These are phyloP conservation scores for Paecilomyces formosus DNA, from an alignment of 2,329 filamentous ascomycete species.

Conservation along the genomic window DNA sequence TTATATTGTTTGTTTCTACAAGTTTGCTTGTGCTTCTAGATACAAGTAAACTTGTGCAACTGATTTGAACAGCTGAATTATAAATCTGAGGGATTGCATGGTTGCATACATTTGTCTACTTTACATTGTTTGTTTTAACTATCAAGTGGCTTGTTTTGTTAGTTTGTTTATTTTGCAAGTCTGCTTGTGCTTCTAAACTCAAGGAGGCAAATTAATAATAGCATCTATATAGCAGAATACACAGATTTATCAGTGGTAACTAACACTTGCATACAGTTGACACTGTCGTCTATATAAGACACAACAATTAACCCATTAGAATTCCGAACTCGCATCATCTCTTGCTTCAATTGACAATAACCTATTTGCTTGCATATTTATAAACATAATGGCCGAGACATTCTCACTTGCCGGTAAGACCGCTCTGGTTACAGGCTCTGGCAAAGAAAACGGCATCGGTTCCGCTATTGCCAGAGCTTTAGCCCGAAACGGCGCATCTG, in stretches of 20 bases:
- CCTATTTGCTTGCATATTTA: too few relatives aligned
- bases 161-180: too few relatives aligned
- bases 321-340: background rate
- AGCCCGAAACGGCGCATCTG: conserved; percentile 20
- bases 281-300: background rate
- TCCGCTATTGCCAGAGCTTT: conserved; percentile 24
- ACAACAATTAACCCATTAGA: background rate
- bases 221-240: background rate
- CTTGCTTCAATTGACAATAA: too few relatives aligned
- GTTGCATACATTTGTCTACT: too few relatives aligned
- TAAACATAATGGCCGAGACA: too few relatives aligned
- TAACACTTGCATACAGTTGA: background rate
- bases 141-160: too few relatives aligned
- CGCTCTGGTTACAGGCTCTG: conserved; percentile 32
- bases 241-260: background rate
- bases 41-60: background rate
- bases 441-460: conserved; percentile 27
- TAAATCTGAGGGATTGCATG: too few relatives aligned
- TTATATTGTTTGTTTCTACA: too few relatives aligned
- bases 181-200: background rate
- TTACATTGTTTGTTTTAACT: too few relatives aligned
- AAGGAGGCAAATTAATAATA: background rate
- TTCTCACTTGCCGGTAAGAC: conserved; percentile 26
- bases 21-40: background rate
- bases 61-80: too few relatives aligned